Conservation (phyloP, 768 basidiomycete genomes). For the Kwoniella pini region DNA sequence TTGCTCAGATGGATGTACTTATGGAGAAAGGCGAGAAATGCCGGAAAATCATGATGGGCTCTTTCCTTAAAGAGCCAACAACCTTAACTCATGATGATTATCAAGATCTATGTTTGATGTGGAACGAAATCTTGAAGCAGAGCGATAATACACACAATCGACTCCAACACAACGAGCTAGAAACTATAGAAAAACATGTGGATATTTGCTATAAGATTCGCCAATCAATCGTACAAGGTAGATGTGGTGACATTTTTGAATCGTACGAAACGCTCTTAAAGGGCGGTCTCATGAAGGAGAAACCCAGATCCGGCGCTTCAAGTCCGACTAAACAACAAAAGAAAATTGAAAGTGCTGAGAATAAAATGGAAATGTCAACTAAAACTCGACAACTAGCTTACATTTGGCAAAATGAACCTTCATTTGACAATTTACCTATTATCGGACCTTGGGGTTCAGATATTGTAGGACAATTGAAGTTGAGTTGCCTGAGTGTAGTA, state of each 20-base stretch:
- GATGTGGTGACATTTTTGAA: neutral
- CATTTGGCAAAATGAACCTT: conserved; percentile 24
- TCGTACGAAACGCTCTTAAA: conserved; percentile 1
- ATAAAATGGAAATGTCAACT: conserved; percentile 11
- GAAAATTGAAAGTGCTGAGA: conserved; percentile 3
- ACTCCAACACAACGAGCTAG: conserved; percentile 5
- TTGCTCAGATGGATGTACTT: conserved; percentile 35
- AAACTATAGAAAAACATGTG: conserved; percentile 23
- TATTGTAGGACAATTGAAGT: conserved; percentile 21
- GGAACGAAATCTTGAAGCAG: neutral
- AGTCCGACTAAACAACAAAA: conserved; percentile 6
- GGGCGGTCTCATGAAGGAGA: neutral
- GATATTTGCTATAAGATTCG: conserved; percentile 22
- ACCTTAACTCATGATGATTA: conserved; percentile 6
- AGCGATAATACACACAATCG: neutral
- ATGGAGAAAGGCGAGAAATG: conserved; percentile 21
- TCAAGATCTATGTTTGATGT: neutral
- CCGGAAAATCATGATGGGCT: conserved; percentile 14
- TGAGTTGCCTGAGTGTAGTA: conserved; percentile 29
- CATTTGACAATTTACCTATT: conserved; percentile 5
- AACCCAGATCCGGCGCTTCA: neutral
- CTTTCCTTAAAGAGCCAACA: conserved; percentile 21
- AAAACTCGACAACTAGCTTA: conserved; percentile 27
- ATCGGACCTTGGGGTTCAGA: conserved; percentile 12
- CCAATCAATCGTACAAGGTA: conserved; percentile 3